Evolutionary conservation across 148 eudicot genomes (phyloP).

Genomic region (Arbutus unedo): DNA sequence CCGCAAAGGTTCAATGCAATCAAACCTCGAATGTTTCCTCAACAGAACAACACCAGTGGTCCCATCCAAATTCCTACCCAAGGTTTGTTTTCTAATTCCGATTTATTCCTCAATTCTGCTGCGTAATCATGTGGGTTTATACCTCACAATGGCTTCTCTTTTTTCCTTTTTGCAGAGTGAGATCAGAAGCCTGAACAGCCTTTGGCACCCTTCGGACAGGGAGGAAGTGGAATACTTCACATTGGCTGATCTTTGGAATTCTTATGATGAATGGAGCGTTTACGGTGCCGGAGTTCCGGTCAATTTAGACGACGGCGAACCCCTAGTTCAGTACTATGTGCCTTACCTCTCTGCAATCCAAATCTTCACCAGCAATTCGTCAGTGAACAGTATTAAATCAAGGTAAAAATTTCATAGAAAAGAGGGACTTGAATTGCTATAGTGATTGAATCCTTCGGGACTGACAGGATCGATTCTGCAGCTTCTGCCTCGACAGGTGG

Average conservation of each 20-base stretch:
- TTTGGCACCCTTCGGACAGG: slow-evolving; percentile 86
- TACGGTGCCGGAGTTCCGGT: slow-evolving; percentile 94
- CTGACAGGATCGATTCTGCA: no score
- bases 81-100: slow-evolving; percentile 40
- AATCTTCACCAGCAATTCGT: slow-evolving; percentile 68
- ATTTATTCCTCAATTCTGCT: not conserved
- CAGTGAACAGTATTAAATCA: slow-evolving; percentile 26
- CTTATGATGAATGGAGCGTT: slow-evolving; percentile 90
- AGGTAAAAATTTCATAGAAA: slow-evolving; percentile 39
- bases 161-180: slow-evolving; percentile 50
- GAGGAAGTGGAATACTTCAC: slow-evolving; percentile 70
- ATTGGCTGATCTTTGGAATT: slow-evolving; percentile 75
- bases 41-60: slow-evolving; percentile 68
- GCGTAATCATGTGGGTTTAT: not conserved
- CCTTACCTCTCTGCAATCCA: slow-evolving; percentile 93
- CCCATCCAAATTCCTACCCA: slow-evolving; percentile 71
- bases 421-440: no score
- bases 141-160: not conserved
- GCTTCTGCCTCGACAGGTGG: no score
- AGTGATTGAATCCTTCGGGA: no score
- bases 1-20: slow-evolving; percentile 50
- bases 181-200: slow-evolving; percentile 55
- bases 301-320: slow-evolving; percentile 29
- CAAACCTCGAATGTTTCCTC: slow-evolving; percentile 72
- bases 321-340: slow-evolving; percentile 76